Evolutionary conservation across 768 basidiomycete genomes (phyloP).

Genomic region (Suillus brevipes): DNA sequence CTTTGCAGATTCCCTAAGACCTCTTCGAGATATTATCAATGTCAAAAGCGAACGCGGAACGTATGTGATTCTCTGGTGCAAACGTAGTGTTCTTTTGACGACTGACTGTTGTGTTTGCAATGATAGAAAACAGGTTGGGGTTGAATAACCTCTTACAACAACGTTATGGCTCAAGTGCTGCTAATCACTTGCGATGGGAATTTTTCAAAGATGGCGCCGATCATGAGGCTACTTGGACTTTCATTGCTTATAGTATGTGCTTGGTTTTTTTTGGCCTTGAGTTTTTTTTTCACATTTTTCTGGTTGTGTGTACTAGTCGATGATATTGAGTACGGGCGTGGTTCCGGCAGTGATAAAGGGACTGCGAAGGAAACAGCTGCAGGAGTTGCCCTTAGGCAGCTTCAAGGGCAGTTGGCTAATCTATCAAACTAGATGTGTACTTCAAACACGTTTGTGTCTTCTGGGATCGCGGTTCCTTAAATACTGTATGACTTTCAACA

Average conservation of each 20-base stretch:
- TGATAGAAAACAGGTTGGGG: conserved; percentile 18
- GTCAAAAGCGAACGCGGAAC: not conserved
- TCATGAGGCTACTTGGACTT: conserved; percentile 26
- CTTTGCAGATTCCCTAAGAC: not conserved
- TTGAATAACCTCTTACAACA: conserved; percentile 33
- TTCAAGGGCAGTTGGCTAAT: conserved; percentile 20
- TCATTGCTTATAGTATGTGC: conserved; percentile 27
- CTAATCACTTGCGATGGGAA: conserved; percentile 29
- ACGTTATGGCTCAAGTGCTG: conserved; percentile 30
- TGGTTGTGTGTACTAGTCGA: conserved; percentile 21
- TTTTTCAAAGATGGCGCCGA: conserved; percentile 21
- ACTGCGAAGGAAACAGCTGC: conserved; percentile 33
- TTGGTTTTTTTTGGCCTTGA: not conserved
- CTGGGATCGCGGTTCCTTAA: not conserved
- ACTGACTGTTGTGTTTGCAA: not conserved
- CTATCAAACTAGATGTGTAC: not conserved
- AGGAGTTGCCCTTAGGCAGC: conserved; percentile 25
- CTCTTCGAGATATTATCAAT: not conserved
- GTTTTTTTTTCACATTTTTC: conserved; percentile 5
- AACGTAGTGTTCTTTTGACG: not conserved
- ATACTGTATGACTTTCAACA: not conserved
- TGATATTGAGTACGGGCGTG: conserved; percentile 28
- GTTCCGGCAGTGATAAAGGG: conserved; percentile 27
- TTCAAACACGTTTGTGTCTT: not conserved
- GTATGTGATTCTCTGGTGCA: not conserved